Conservation (phyloP, 768 basidiomycete genomes). For the Boletus subparvulus region DNA sequence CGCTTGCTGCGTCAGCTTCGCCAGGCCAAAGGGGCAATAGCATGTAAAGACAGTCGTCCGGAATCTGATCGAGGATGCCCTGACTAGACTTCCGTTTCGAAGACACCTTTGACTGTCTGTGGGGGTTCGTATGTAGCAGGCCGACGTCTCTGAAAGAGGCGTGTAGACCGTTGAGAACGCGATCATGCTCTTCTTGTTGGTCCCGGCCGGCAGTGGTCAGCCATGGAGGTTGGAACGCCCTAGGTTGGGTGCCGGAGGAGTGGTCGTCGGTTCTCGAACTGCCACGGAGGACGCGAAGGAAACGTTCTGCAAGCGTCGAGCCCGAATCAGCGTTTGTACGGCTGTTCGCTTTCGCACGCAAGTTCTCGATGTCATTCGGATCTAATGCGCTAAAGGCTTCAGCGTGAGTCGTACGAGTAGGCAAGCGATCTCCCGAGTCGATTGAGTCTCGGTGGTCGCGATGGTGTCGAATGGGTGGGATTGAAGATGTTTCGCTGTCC, state of each 20-base stretch:
- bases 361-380: constrained; percentile 49
- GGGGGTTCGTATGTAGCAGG: constrained; percentile 57
- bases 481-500: constrained; percentile 11
- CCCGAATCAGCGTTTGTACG: constrained; percentile 22
- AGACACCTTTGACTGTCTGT: constrained; percentile 26
- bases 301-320: constrained; percentile 20
- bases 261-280: constrained; percentile 23
- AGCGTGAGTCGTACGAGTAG: constrained; percentile 56
- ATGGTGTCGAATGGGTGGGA: constrained; percentile 10
- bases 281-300: constrained; percentile 23
- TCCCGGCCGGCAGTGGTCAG: constrained; percentile 60
- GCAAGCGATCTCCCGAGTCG: constrained; percentile 29
- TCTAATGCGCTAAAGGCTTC: constrained; percentile 63
- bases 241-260: constrained; percentile 26
- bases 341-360: constrained; percentile 34
- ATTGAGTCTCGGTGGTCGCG: constrained; percentile 27
- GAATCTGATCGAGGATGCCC: constrained; percentile 60
- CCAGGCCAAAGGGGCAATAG: constrained; percentile 82
- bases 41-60: constrained; percentile 75
- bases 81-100: constrained; percentile 19
- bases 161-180: constrained; percentile 67
- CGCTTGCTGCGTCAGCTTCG: constrained; percentile 55
- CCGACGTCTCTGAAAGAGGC: constrained; percentile 81
- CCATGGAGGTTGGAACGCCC: constrained; percentile 55
- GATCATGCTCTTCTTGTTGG: constrained; percentile 65